A percentile compares a stretch with the other conserved stretches of the same genome.
Evolutionary conservation across 495 filamentous ascomycete species (phyloP).

Genomic region (Hypoxylon subgilvum): DNA sequence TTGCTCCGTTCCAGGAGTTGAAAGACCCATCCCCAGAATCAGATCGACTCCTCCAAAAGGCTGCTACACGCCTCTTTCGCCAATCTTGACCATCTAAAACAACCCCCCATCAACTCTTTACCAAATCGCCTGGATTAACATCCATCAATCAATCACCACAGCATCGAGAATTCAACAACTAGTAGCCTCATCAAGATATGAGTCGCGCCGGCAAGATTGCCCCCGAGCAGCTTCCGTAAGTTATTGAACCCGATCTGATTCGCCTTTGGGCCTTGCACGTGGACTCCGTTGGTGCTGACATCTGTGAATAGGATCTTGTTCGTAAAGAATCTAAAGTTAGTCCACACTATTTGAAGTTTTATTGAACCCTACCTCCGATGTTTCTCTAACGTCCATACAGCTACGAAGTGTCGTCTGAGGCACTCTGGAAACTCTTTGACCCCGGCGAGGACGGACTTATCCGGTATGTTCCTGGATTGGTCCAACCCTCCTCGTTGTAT

Average conservation of each 20-base stretch:
- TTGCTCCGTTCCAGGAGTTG: conserved; percentile 30
- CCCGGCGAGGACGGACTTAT: conserved; percentile 44
- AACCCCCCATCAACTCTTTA: conserved; percentile 24
- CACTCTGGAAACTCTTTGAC: conserved; percentile 46
- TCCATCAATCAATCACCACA: conserved; percentile 28
- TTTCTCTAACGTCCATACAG: conserved; percentile 14
- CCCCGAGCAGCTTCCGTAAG: conserved; percentile 88
- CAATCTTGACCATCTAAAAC: conserved; percentile 32
- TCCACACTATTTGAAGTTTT: neutral
- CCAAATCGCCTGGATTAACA: conserved; percentile 26
- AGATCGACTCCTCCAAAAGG: conserved; percentile 34
- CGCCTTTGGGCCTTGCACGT: neutral
- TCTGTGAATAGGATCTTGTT: conserved; percentile 40
- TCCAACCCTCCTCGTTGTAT: neutral
- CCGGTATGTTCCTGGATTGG: conserved; percentile 29
- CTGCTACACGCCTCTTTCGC: conserved; percentile 38
- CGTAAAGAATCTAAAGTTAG: conserved; percentile 45
- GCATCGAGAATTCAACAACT: conserved; percentile 12
- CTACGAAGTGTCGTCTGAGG: conserved; percentile 46
- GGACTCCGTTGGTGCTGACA: conserved; percentile 25
- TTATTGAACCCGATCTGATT: conserved; percentile 27
- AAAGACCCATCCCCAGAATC: conserved; percentile 21
- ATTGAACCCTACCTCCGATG: neutral
- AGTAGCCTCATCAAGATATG: conserved; percentile 60
- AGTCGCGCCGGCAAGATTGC: conserved; percentile 81